phyloP scores from a whole-genome alignment of 805 yeast genomes.

The Teunomyces stri region DNA sequence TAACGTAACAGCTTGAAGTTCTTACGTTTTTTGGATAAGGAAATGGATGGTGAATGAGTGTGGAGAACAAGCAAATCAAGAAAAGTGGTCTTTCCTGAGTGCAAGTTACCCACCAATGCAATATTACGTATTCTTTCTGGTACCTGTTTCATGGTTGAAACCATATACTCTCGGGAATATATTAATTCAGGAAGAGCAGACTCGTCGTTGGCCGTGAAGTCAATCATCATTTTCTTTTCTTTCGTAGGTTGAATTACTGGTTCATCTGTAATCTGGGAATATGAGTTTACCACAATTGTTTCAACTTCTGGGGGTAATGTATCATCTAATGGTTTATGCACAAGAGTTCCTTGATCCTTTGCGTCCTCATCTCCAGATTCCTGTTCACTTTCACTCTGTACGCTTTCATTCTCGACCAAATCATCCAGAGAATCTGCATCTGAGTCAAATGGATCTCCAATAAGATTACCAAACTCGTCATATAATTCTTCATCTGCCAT shows the following conservation, averaged over 20 bases:
- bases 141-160: conserved; percentile 38
- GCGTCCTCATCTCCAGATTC: conserved; percentile 14
- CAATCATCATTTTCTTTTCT: conserved; percentile 45
- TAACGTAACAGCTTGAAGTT: conserved; percentile 54
- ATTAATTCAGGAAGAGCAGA: conserved; percentile 52
- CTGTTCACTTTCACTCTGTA: conserved; percentile 11
- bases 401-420: conserved; percentile 9
- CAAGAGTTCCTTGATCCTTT: conserved; percentile 9
- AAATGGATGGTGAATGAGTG: conserved; percentile 51
- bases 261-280: conserved; percentile 29
- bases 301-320: conserved; percentile 4
- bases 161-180: conserved; percentile 64
- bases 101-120: conserved; percentile 74
- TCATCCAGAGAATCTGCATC: conserved; percentile 38
- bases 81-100: conserved; percentile 84
- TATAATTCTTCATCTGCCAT: conserved; percentile 65
- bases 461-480: conserved; percentile 78
- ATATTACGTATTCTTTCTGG: conserved; percentile 73
- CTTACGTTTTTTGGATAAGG: conserved; percentile 21
- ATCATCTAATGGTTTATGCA: conserved; percentile 1
- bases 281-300: conserved; percentile 46
- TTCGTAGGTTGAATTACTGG: conserved; percentile 63
- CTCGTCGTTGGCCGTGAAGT: conserved; percentile 14
- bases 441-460: conserved; percentile 51
- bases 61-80: conserved; percentile 65